These are phyloP conservation scores for Detonula confervacea DNA, from an alignment of 352 stramenopile genomes.

Conservation along the genomic window DNA sequence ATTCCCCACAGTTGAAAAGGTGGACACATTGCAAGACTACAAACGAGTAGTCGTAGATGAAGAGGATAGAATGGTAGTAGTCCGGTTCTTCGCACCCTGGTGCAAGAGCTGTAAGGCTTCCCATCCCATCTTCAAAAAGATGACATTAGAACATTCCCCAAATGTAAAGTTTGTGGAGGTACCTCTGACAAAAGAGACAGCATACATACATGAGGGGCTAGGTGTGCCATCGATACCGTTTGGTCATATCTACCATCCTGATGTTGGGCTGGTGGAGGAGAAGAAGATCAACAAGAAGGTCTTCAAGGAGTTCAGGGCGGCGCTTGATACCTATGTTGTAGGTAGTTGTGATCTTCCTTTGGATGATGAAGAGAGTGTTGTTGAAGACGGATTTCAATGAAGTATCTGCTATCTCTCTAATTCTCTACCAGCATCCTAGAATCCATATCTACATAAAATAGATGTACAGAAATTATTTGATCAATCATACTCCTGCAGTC, in stretches of 20 bases:
- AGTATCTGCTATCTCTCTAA: too few relatives aligned
- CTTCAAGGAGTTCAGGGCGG: constrained; percentile 51
- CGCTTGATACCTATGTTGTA: constrained; percentile 49
- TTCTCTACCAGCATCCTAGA: too few relatives aligned
- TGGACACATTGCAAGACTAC: constrained; percentile 61
- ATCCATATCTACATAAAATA: too few relatives aligned
- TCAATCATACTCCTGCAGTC: too few relatives aligned
- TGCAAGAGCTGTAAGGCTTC: constrained; percentile 60
- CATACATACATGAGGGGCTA: constrained; percentile 60
- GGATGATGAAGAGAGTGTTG: constrained; percentile 27
- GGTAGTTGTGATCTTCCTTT: constrained; percentile 44
- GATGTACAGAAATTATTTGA: too few relatives aligned
- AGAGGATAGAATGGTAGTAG: constrained; percentile 45
- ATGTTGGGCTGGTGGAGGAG: constrained; percentile 62
- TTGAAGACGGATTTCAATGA: constrained; percentile 30
- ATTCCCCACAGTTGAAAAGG: constrained; percentile 14
- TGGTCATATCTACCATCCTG: constrained; percentile 67
- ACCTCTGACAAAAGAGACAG: constrained; percentile 60
- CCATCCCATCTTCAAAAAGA: constrained; percentile 43
- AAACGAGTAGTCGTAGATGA: constrained; percentile 56
- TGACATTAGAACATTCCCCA: constrained; percentile 28
- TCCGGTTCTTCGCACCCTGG: constrained; percentile 60
- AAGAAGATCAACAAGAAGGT: constrained; percentile 59
- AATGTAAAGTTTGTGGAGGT: constrained; percentile 64
- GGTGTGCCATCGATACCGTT: constrained; percentile 53